These are phyloP conservation scores for Danielozyma ontarioensis DNA, from an alignment of 805 yeast species.

Conservation along the genomic window DNA sequence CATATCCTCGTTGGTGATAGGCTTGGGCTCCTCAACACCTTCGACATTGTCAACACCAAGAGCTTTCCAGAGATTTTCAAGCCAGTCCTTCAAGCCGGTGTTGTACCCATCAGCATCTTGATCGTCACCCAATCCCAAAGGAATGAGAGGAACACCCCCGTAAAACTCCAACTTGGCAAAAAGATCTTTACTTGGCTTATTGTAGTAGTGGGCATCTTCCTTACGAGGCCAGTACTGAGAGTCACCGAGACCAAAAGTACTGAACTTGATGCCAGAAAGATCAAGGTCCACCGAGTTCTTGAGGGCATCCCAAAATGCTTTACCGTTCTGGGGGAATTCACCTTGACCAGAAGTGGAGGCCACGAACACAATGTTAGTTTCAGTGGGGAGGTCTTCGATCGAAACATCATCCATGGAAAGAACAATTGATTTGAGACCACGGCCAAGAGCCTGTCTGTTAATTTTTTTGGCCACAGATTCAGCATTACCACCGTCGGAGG, in stretches of 20 bases:
- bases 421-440: slow-evolving; percentile 67
- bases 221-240: slow-evolving; percentile 94
- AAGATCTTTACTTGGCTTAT: slow-evolving; percentile 82
- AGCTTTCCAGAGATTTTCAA: slow-evolving; percentile 77
- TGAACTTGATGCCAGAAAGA: slow-evolving; percentile 48
- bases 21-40: slow-evolving; percentile 86
- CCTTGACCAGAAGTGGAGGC: slow-evolving; percentile 84
- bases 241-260: slow-evolving; percentile 78
- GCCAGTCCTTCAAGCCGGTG: slow-evolving; percentile 90
- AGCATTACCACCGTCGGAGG: slow-evolving; percentile 91
- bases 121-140: slow-evolving; percentile 89
- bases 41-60: slow-evolving; percentile 79
- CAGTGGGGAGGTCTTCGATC: slow-evolving; percentile 67
- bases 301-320: slow-evolving; percentile 67
- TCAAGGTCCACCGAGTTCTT: slow-evolving; percentile 62
- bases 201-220: slow-evolving; percentile 90
- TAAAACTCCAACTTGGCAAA: slow-evolving; percentile 57
- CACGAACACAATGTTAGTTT: slow-evolving; percentile 63
- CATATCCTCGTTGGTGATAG: slow-evolving; percentile 92
- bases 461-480: slow-evolving; percentile 75
- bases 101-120: slow-evolving; percentile 95
- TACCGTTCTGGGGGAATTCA: slow-evolving; percentile 81
- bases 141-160: slow-evolving; percentile 70
- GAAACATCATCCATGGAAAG: slow-evolving; percentile 68
- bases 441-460: slow-evolving; percentile 70